A percentile compares a stretch with the other conserved stretches of the same genome.
These are phyloP conservation scores for Musa itinerans DNA, from an alignment of 176 grass and related monocot genomes.

Conservation along the genomic window DNA sequence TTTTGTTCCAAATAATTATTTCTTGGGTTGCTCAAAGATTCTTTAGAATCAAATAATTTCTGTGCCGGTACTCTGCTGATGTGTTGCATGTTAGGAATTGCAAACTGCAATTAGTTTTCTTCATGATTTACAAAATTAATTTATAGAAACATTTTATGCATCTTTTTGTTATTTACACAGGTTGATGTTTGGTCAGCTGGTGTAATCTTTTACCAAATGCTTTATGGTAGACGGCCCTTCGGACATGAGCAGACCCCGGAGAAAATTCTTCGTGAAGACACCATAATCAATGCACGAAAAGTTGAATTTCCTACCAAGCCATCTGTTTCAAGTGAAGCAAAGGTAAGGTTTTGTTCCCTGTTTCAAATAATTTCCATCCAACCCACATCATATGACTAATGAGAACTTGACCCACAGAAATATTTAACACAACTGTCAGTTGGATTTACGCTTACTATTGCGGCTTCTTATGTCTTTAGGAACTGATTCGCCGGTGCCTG, in stretches of 20 bases:
- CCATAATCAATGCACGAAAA: constrained; percentile 89
- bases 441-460: no score
- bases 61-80: no score
- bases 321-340: constrained; percentile 83
- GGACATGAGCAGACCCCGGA: constrained; percentile 98
- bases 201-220: constrained; percentile 98
- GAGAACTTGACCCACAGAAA: no score
- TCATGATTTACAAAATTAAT: no score
- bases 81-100: no score
- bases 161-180: constrained; percentile 28
- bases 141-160: not conserved
- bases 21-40: no score
- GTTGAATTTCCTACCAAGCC: constrained; percentile 95
- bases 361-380: no score
- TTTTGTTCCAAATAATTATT: no score
- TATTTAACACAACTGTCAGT: no score
- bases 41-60: no score
- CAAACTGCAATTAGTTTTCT: no score
- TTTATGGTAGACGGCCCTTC: constrained; percentile 82
- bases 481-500: constrained; percentile 82
- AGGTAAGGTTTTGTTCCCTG: constrained; percentile 29
- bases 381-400: no score
- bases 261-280: constrained; percentile 96
- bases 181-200: constrained; percentile 99
- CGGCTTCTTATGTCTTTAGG: constrained; percentile 31